Evolutionary conservation across 495 filamentous ascomycete genomes (phyloP).

Genomic region (Penicillium canariense): DNA sequence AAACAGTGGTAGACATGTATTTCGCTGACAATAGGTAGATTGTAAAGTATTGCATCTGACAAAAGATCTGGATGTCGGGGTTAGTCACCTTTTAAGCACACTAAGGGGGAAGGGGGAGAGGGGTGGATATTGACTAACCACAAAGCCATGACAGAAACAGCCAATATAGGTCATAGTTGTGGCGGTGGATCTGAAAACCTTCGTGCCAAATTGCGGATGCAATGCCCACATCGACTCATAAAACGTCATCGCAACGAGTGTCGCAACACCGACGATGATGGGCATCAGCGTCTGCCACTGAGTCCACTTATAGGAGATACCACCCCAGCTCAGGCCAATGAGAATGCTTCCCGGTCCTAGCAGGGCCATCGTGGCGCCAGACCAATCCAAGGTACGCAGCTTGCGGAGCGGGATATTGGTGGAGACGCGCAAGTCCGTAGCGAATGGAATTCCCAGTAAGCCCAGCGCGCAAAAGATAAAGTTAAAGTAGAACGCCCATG

Average conservation of each 20-base stretch:
- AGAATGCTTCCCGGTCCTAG: constrained; percentile 30
- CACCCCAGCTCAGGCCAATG: constrained; percentile 39
- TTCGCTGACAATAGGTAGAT: constrained; percentile 65
- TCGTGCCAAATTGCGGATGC: constrained; percentile 54
- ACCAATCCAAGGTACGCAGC: constrained; percentile 35
- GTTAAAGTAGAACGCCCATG: constrained; percentile 45
- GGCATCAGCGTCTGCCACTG: constrained; percentile 50
- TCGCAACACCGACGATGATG: constrained; percentile 48
- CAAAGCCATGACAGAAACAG: constrained; percentile 51
- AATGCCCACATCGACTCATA: constrained; percentile 46
- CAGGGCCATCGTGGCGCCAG: constrained; percentile 34
- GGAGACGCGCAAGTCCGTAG: constrained; percentile 30
- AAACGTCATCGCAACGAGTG: constrained; percentile 41
- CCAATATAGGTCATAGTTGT: constrained; percentile 42
- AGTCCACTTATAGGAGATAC: constrained; percentile 31
- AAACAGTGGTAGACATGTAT: constrained; percentile 48
- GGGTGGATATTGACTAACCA: constrained; percentile 38
- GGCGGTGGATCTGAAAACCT: constrained; percentile 46
- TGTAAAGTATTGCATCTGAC: constrained; percentile 58
- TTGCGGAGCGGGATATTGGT: constrained; percentile 28
- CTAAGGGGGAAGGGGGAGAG: not conserved
- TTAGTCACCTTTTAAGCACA: not conserved
- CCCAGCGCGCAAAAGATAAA: constrained; percentile 40
- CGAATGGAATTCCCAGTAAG: constrained; percentile 36
- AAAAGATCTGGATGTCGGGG: constrained; percentile 31